Evolutionary conservation across 352 stramenopile species (phyloP), one percentile per base, ranked within the genome.

Genomic region (Elongisporangium senticosum): DNA sequence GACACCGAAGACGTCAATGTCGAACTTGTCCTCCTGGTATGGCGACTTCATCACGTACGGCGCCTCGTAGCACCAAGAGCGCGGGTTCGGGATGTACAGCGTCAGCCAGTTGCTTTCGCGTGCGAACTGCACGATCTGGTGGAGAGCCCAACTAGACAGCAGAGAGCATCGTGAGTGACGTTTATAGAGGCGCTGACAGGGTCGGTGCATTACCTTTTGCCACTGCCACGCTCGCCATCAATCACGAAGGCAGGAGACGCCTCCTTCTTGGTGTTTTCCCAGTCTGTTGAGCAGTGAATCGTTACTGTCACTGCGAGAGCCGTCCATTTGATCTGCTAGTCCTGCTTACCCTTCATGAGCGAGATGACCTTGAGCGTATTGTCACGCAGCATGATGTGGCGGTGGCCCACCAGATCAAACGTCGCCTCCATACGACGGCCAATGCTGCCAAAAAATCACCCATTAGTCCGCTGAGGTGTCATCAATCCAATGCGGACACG

Each of bases 51-150:
- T 93, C 62, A 96, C 85, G 65, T 93, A 93, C 51, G 83, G 84
- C 21, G 83, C 85, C 40, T 93, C 83, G 20, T 77, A 63, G 58
- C 75, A 89, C 84, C 84, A 95, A 59, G 83, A 78, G 53, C 86
- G 84, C 54, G 83, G 78, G 57, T 77, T 72, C 15, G 85, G 86
- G 24, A 93, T 72, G 65, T 93, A 94, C 22, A 96, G 75, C 61
- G 93, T 83, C 59, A 96, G 69, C 86, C 86, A 96, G 49, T 87
- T 75, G 66, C 75, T 91, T 61, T 93, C 86, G 23, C 86, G 84
- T 47, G 86, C 86, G 56, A 80, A 94, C 66, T 94, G 83, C 65
- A 96, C 86, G 59, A 94, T 91, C 72, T 96, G 85, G 56, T 93
- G 77, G 37, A 96, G 68, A 64, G 85, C 79, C 48, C 93, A 82